A percentile compares a stretch with the other conserved stretches of the same genome.
These are phyloP conservation scores for Cylindrotheca closterium DNA, from an alignment of 108 stramenopile genomes.

Conservation along the genomic window DNA sequence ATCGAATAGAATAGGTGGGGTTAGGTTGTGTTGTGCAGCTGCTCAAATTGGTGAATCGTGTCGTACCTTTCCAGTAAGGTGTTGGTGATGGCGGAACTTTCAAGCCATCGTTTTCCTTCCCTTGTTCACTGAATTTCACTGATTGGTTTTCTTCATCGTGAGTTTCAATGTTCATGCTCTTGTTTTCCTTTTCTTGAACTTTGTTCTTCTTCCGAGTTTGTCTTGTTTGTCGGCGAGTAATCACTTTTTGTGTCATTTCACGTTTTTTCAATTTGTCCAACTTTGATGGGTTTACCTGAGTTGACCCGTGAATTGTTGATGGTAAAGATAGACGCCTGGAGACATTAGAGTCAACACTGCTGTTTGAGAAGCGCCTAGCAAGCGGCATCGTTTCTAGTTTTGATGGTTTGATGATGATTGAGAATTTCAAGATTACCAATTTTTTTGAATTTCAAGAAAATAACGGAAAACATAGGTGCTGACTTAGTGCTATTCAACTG, in stretches of 20 bases:
- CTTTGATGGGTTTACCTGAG: conserved; percentile 7
- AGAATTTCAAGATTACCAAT: too few species aligned
- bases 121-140: conserved; percentile 2
- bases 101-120: conserved; percentile 5
- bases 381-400: conserved; percentile 4
- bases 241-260: conserved; percentile 5
- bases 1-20: neutral
- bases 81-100: conserved; percentile 38
- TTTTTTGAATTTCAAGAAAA: too few species aligned
- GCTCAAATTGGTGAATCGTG: neutral
- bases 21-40: too few species aligned
- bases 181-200: neutral
- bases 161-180: too few species aligned
- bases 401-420: neutral
- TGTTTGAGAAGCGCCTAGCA: conserved; percentile 14
- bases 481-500: too few species aligned
- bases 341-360: conserved; percentile 9
- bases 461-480: too few species aligned
- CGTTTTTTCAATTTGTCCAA: conserved; percentile 3
- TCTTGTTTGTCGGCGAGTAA: neutral
- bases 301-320: conserved; percentile 7
- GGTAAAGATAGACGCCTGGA: conserved; percentile 9
- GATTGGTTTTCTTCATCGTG: conserved; percentile 1
- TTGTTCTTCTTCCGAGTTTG: neutral
- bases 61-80: conserved; percentile 57